Evolutionary conservation across 2,329 filamentous ascomycete genomes (phyloP), one percentile per base, ranked within the genome.

Genomic region (Pyricularia grisea): DNA sequence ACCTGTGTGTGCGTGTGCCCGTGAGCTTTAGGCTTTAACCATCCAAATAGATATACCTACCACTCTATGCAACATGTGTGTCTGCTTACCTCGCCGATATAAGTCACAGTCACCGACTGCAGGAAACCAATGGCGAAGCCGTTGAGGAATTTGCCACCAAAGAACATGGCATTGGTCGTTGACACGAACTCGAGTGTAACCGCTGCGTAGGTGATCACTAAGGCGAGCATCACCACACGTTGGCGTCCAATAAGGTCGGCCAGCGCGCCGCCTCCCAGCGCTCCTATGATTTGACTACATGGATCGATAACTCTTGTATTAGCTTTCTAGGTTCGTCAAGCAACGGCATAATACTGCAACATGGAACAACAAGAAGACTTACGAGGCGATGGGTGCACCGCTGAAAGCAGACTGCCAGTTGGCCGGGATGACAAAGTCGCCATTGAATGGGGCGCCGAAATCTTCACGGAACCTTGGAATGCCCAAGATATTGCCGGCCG

Each of bases 381-480:
- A 70, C 69, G 68, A 69, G 1, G 78, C 78, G 9, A 79, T 75
- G 0, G 78, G 78, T 0, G 72, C 78, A n/a, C 78, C 79, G 68
- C 73, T 76, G 64, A 80, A 80, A 2, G 79, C 79, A 14, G 75
- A 75, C 70, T 81, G 78, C 79, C 78, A 81, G 14, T 70, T 66
- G 0, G 79, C 76, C 23, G 76, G 70, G 11, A 81, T 72, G 9
- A 79, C 78, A 73, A 78, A 81, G 42, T 73, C 73, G 1, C 74
- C 78, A 1, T 76, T 76, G 68, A 75, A 79, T 9, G 70, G 68
- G 66, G 74, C 73, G 4, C 79, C 80, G 72, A 81, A 81, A 70
- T 81, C 79, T 68, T 80, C 75, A 65, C 79, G 74, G 70, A 81
- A 82, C 70, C 79, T 71, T 10, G 79, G 78, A 27, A 81, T 81